phyloP scores from a whole-genome alignment of 1,139 yeast species.

The Torulaspora globosa region DNA sequence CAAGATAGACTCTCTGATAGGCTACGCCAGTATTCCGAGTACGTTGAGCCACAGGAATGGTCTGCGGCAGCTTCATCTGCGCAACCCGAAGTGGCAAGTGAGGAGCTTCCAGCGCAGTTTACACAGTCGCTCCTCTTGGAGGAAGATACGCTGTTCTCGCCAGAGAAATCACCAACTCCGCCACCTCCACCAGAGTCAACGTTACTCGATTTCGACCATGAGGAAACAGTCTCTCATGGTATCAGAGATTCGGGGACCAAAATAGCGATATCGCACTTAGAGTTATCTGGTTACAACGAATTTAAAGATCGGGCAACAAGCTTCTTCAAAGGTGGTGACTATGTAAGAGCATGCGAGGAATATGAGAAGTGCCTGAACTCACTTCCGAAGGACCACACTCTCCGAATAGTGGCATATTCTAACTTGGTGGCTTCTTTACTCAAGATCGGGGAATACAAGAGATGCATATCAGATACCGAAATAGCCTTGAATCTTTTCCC shows the following conservation, averaged over 20 bases:
- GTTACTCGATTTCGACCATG: constrained; percentile 25
- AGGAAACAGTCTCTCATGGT: neutral
- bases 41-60: neutral
- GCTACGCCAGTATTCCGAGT: neutral
- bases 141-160: neutral
- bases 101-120: constrained; percentile 13
- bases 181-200: constrained; percentile 11
- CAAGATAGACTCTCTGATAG: constrained; percentile 11
- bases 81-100: neutral
- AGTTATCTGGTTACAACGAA: constrained; percentile 40
- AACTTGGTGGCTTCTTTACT: constrained; percentile 70
- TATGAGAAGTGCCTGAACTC: constrained; percentile 60
- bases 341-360: constrained; percentile 55
- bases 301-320: constrained; percentile 57
- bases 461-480: constrained; percentile 52
- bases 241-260: constrained; percentile 4
- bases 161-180: neutral
- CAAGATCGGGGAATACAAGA: constrained; percentile 70
- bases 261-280: constrained; percentile 29
- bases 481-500: constrained; percentile 59
- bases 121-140: constrained; percentile 1
- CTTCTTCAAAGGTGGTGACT: constrained; percentile 78
- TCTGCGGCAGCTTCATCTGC: neutral
- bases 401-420: constrained; percentile 65
- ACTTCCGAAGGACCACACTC: constrained; percentile 63